These are phyloP conservation scores for Paecilomyces sp. DNA, from an alignment of 2,329 filamentous ascomycete species.

Conservation along the genomic window DNA sequence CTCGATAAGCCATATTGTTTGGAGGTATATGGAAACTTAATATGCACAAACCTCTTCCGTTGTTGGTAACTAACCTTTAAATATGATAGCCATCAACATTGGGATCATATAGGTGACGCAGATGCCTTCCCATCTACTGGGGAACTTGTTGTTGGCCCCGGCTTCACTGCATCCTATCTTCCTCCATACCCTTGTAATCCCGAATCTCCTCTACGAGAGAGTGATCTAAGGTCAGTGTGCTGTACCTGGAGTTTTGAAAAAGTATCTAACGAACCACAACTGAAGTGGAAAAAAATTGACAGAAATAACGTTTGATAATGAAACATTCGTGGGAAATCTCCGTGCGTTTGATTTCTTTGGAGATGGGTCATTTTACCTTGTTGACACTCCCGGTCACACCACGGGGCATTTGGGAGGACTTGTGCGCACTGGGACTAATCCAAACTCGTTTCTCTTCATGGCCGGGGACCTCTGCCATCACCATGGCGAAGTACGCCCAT, in stretches of 20 bases:
- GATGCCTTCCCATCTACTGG: slow-evolving; percentile 37
- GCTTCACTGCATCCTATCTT: slow-evolving; percentile 34
- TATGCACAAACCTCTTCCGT: no score
- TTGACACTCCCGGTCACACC: slow-evolving; percentile 15
- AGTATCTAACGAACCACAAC: slow-evolving; percentile 24
- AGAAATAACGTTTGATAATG: no score
- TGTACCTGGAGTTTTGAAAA: no score
- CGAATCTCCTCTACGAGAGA: slow-evolving; percentile 32
- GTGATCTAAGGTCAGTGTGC: slow-evolving; percentile 31
- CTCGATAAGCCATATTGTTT: slow-evolving; percentile 26
- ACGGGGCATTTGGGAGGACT: slow-evolving; percentile 45
- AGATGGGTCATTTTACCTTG: no score
- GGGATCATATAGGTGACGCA: slow-evolving; percentile 38
- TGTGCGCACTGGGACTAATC: slow-evolving; percentile 29
- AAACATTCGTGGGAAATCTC: no score
- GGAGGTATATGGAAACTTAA: slow-evolving; percentile 28
- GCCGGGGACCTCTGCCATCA: slow-evolving; percentile 45
- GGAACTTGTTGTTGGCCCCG: slow-evolving; percentile 41
- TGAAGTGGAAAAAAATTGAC: no score
- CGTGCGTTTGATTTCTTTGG: no score
- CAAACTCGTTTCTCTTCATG: slow-evolving; percentile 42
- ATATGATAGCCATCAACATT: slow-evolving; percentile 27
- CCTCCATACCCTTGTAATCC: slow-evolving; percentile 40
- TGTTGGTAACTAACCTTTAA: slow-evolving; percentile 23
- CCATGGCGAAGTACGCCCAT: slow-evolving; percentile 40